Evolutionary conservation across 441 rosid genomes (phyloP), one percentile per base, ranked within the genome.

Genomic region (Daphne laureola): DNA sequence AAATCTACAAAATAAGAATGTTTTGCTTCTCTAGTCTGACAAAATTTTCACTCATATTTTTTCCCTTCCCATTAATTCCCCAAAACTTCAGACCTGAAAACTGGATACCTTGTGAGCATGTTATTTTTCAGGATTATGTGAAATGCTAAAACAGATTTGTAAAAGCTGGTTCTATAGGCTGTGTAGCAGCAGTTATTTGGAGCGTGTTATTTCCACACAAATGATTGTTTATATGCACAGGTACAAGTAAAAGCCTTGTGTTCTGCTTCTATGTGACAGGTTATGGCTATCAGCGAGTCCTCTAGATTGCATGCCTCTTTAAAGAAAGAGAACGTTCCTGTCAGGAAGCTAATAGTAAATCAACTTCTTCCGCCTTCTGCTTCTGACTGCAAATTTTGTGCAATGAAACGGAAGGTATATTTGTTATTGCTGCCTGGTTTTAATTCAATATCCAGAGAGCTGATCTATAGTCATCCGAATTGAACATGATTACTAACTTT

Each of bases 221-320:
- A 17, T 43, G 44, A 26, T 25, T 23, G 12, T 11, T 58, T 5
- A 15, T 55, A 8, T 46, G 54, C 36, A 16, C 35, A 46, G 38
- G 9, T 51, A 6, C 14, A 43, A 49, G 7, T 36, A 14, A 17
- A 54, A 8, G 25, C 4, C 35, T 55, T 54, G 21, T 15, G 5
- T 58, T 55, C 54, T 14, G 52, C 25, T 44, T 49, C 9, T 69
- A 58, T 51, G 45, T 12, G 41, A 35, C 50, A 86, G 98, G 94
- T 92, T 58, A 92, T 92, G 96, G 94, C 96, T 4, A 72, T 92
- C n/a, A 88, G 73, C 15, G 95, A 92, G 71, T 86, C 98, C 14
- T 86, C 98, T 13, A 79, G 96, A 67, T 73, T 88, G 68, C 68
- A 66, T 65, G 79, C 80, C 17, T 84, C 96, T 14, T 70, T 92